Evolutionary conservation across 2,329 filamentous ascomycete genomes (phyloP).

Genomic region (Fusarium sp.): DNA sequence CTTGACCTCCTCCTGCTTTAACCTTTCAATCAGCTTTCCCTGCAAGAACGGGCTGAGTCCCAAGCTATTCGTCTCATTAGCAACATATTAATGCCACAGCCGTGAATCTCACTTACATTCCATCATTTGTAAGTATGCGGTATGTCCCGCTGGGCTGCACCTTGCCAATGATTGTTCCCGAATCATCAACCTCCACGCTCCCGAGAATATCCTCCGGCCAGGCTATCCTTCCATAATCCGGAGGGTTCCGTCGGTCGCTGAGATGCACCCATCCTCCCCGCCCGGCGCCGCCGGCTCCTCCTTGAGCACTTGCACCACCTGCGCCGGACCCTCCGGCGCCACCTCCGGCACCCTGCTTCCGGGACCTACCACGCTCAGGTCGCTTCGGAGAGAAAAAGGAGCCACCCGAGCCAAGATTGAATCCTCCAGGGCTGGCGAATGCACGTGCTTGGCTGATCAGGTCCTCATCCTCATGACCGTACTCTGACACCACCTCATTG

Average conservation of each 20-base stretch:
- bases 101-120: slow-evolving; percentile 70
- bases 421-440: slow-evolving; percentile 72
- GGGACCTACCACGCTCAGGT: slow-evolving; percentile 52
- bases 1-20: slow-evolving; percentile 67
- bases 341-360: slow-evolving; percentile 57
- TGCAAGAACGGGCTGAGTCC: slow-evolving; percentile 62
- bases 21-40: slow-evolving; percentile 67
- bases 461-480: slow-evolving; percentile 71
- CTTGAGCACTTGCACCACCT: slow-evolving; percentile 72
- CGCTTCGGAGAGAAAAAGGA: slow-evolving; percentile 64
- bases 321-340: slow-evolving; percentile 63
- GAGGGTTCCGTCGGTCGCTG: slow-evolving; percentile 75
- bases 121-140: slow-evolving; percentile 75
- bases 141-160: slow-evolving; percentile 75
- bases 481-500: slow-evolving; percentile 68
- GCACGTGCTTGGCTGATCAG: slow-evolving; percentile 71
- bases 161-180: slow-evolving; percentile 71
- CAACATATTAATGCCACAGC: background rate
- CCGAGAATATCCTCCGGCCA: slow-evolving; percentile 81
- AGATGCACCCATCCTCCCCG: slow-evolving; percentile 76
- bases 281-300: slow-evolving; percentile 73
- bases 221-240: slow-evolving; percentile 77
- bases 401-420: slow-evolving; percentile 67
- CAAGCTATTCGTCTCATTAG: slow-evolving; percentile 48
- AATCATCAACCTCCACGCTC: slow-evolving; percentile 74